Base-by-base conservation (phyloP, 2,329 filamentous ascomycete genomes). In the Teratosphaeria epicoccoides region DNA sequence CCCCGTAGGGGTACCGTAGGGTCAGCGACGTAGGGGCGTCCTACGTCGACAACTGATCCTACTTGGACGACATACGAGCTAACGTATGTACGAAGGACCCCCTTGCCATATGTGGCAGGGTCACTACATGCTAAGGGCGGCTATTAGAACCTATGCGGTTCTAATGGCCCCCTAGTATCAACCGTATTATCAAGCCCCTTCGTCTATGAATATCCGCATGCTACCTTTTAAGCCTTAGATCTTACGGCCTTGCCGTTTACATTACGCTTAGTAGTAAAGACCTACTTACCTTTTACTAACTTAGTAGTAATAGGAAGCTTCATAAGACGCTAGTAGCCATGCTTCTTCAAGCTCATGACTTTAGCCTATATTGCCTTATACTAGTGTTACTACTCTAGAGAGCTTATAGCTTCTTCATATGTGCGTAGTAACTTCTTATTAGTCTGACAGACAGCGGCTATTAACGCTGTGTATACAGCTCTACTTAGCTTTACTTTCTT, bases 211-310 rank as follows among this genome's bases (percentile, higher is more conserved):
- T 61, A 64, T 9, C 61, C 56, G 49, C 54, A 17, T 11, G 54
- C 57, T 23, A 64, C 60, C 17, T 55, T 48, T 4, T 59, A 48
- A n/a, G 58, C 60, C 50, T 64, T 61, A 46, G 53, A 59, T 12
- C 49, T 43, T 10, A 28, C 46, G 17, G n/a, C 20, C 22, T 48
- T 48, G 46, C 46, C n/a, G 29, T 48, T 26, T 10, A n/a, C 46
- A 33, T 48, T 33, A 11, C 26, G 24, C 46, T 48, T 33, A 14
- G 17, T 48, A 6, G 17, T 48, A 33, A 2, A 48, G 46, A 33
- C 28, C 46, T 14, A 48, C 24, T 33, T 14, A 11, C 6, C 46
- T 48, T 48, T 48, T 5, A 48, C 17, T 4, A 29, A 10, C 20
- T 26, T 26, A 14, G 46, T 24, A 14, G n/a, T 20, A 22, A 6